These are phyloP conservation scores for Sugiyamaella novakii DNA, from an alignment of 1,139 yeast genomes.

Conservation along the genomic window DNA sequence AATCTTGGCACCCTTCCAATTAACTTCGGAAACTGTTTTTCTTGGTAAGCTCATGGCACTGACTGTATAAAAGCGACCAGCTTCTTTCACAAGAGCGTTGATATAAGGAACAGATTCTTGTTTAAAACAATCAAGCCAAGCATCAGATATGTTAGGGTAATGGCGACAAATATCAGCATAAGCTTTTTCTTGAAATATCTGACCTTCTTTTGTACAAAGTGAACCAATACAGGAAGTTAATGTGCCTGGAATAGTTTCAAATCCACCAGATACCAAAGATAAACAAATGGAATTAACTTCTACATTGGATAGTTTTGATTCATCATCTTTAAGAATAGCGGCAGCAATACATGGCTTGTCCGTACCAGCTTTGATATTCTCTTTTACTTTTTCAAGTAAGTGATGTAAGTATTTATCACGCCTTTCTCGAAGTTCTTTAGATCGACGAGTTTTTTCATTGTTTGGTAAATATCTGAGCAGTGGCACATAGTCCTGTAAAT, in stretches of 20 bases:
- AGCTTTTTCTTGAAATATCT: slow-evolving; percentile 49
- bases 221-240: slow-evolving; percentile 63
- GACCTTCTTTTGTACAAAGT: slow-evolving; percentile 53
- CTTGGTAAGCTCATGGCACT: slow-evolving; percentile 67
- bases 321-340: slow-evolving; percentile 42
- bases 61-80: slow-evolving; percentile 62
- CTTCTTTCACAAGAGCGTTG: slow-evolving; percentile 61
- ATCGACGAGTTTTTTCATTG: slow-evolving; percentile 38
- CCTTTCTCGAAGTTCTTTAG: slow-evolving; percentile 47
- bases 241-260: slow-evolving; percentile 69
- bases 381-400: slow-evolving; percentile 41
- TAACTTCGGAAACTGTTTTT: slow-evolving; percentile 52
- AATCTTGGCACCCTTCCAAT: slow-evolving; percentile 45
- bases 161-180: slow-evolving; percentile 43
- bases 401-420: slow-evolving; percentile 57
- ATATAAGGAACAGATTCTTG: slow-evolving; percentile 51
- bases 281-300: slow-evolving; percentile 65
- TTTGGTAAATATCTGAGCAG: slow-evolving; percentile 42
- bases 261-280: slow-evolving; percentile 74
- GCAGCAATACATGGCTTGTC: slow-evolving; percentile 51
- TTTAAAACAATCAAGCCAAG: slow-evolving; percentile 51
- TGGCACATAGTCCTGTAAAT: slow-evolving; percentile 61
- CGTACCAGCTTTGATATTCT: slow-evolving; percentile 35
- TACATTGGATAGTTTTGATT: slow-evolving; percentile 34
- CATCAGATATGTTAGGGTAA: slow-evolving; percentile 44